Evolutionary conservation across 371 early-diverging fungal species (phyloP).

Genomic region (Dichotomocladium elegans): DNA sequence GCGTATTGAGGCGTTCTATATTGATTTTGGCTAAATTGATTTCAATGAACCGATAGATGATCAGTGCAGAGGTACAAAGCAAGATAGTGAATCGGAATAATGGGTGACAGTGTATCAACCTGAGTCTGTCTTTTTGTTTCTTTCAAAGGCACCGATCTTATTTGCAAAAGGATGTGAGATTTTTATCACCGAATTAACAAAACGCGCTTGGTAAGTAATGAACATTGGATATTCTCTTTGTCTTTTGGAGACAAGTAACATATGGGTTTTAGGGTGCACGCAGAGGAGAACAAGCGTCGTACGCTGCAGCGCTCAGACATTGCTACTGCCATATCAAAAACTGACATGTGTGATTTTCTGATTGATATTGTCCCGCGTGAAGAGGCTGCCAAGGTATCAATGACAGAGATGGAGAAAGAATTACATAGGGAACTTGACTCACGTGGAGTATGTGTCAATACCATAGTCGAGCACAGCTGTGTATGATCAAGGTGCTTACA

Average conservation of each 20-base stretch:
- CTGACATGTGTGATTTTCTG: slow-evolving; percentile 98
- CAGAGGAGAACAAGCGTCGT: slow-evolving; percentile 98
- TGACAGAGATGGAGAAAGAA: background rate
- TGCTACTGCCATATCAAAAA: slow-evolving; percentile 89
- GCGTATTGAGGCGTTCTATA: too few species aligned
- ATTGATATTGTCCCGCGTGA: slow-evolving; percentile 98
- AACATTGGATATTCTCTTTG: too few species aligned
- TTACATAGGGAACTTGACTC: too few species aligned
- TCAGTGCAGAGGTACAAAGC: slow-evolving; percentile 31
- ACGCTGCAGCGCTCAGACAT: slow-evolving; percentile 97
- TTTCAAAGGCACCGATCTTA: slow-evolving; percentile 83
- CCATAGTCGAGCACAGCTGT: slow-evolving; percentile 13
- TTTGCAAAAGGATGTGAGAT: slow-evolving; percentile 98
- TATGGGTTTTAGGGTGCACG: slow-evolving; percentile 90
- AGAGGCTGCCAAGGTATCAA: slow-evolving; percentile 44
- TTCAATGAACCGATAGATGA: slow-evolving; percentile 31
- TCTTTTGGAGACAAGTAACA: too few species aligned
- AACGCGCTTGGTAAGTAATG: slow-evolving; percentile 80
- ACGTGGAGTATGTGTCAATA: background rate
- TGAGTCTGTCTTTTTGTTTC: too few species aligned
- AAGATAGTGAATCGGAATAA: too few species aligned
- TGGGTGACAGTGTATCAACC: too few species aligned
- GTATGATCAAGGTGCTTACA: slow-evolving; percentile 25
- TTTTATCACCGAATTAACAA: slow-evolving; percentile 94
- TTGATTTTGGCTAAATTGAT: too few species aligned